Conservation (phyloP, 257 asterid genomes). For the Fraxinus pennsylvanica region DNA sequence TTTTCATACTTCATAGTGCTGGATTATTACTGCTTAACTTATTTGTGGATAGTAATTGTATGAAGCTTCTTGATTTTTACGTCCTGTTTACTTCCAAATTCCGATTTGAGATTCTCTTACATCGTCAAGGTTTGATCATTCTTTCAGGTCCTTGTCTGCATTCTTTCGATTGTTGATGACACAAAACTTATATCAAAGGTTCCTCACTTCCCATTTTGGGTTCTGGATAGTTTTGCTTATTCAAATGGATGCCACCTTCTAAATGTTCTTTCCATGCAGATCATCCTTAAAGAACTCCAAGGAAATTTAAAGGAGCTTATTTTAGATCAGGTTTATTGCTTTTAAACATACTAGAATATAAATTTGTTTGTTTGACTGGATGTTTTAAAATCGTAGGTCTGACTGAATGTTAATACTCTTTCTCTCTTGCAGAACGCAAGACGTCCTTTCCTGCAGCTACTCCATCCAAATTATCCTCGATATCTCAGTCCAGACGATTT, state of each 20-base stretch:
- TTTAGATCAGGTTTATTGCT: slow-evolving; percentile 67
- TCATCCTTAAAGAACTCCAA: slow-evolving; percentile 71
- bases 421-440: slow-evolving; percentile 58
- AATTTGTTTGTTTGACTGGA: not conserved
- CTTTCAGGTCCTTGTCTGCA: slow-evolving; percentile 74
- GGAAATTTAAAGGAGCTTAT: slow-evolving; percentile 60
- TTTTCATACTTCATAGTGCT: not conserved
- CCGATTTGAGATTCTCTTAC: not conserved
- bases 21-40: not conserved
- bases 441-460: slow-evolving; percentile 79
- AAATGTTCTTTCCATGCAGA: slow-evolving; percentile 37
- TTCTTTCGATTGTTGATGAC: slow-evolving; percentile 89
- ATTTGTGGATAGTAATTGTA: not conserved
- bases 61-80: not conserved
- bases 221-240: slow-evolving; percentile 5
- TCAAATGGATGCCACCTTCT: slow-evolving; percentile 19
- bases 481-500: slow-evolving; percentile 73
- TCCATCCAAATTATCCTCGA: slow-evolving; percentile 77
- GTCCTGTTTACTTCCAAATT: slow-evolving; percentile 1
- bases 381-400: not conserved
- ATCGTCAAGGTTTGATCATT: slow-evolving; percentile 9
- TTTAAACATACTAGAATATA: no score
- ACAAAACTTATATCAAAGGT: slow-evolving; percentile 92
- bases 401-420: not conserved
- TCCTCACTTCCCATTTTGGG: slow-evolving; percentile 26